phyloP scores from a whole-genome alignment of 768 basidiomycete species.

The Kwoniella heveanensis region DNA sequence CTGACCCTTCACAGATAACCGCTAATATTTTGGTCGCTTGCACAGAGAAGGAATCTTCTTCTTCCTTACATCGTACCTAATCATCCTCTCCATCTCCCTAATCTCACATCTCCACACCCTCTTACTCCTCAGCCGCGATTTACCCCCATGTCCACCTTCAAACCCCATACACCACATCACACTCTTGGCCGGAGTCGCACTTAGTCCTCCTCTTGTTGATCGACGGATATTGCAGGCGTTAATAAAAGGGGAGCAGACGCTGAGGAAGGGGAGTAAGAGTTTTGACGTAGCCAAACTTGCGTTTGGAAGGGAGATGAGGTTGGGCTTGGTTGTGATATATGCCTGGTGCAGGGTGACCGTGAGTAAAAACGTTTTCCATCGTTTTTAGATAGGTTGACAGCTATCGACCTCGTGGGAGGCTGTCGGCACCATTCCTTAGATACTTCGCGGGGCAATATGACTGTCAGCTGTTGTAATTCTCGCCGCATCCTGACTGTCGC shows the following conservation, averaged over 20 bases:
- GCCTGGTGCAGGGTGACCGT: conserved; percentile 54
- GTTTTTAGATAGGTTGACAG: too few species aligned
- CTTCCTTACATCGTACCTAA: conserved; percentile 46
- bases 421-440: too few species aligned
- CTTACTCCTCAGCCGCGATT: conserved; percentile 68
- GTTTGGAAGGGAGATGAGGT: conserved; percentile 52
- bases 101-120: conserved; percentile 61
- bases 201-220: conserved; percentile 41
- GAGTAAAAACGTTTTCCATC: too few species aligned
- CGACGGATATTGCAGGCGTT: conserved; percentile 29
- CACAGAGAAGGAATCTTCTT: conserved; percentile 54
- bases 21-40: neutral
- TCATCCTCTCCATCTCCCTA: conserved; percentile 44
- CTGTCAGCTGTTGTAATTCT: too few species aligned
- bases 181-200: conserved; percentile 40
- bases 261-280: conserved; percentile 52
- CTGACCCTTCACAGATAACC: too few species aligned
- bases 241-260: conserved; percentile 36
- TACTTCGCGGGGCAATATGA: too few species aligned
- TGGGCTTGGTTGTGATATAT: conserved; percentile 51
- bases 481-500: too few species aligned
- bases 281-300: conserved; percentile 53
- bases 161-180: conserved; percentile 43
- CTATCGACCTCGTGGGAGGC: too few species aligned
- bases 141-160: conserved; percentile 47